Evolutionary conservation across 1,139 yeast species (phyloP).

Genomic region (Schwanniomyces etchellsii): DNA sequence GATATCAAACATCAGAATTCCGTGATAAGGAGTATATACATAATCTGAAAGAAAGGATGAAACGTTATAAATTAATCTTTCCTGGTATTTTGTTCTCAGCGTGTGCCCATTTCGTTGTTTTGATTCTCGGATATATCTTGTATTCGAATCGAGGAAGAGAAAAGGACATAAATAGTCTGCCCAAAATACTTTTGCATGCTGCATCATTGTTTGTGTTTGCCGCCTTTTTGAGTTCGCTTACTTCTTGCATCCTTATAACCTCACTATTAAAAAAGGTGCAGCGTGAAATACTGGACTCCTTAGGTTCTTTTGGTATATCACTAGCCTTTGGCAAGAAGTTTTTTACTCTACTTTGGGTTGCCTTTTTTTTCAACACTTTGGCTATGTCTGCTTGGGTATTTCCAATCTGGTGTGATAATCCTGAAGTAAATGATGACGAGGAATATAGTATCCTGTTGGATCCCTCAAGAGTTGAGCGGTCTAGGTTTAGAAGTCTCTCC

Average conservation of each 20-base stretch:
- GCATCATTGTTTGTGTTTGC: constrained; percentile 29
- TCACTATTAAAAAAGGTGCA: constrained; percentile 18
- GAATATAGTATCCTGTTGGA: constrained; percentile 11
- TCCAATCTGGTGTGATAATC: constrained; percentile 44
- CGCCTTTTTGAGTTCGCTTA: constrained; percentile 22
- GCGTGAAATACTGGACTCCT: constrained; percentile 21
- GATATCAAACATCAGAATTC: constrained; percentile 23
- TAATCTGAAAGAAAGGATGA: constrained; percentile 14
- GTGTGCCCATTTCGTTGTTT: constrained; percentile 18
- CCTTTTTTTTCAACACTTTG: constrained; percentile 20
- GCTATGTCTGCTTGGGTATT: constrained; percentile 29
- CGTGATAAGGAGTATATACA: too few species aligned
- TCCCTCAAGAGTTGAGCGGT: neutral
- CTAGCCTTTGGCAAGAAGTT: constrained; percentile 36
- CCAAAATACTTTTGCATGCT: constrained; percentile 24
- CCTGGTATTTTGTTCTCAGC: constrained; percentile 20
- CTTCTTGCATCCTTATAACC: constrained; percentile 24
- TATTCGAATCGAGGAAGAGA: constrained; percentile 29
- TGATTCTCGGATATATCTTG: constrained; percentile 25
- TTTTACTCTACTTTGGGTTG: constrained; percentile 37
- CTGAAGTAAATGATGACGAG: constrained; percentile 19
- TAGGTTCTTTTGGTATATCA: constrained; percentile 42
- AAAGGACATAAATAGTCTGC: constrained; percentile 23
- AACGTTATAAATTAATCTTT: constrained; percentile 16
- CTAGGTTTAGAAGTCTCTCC: neutral